Percentiles rank a stretch among this genome's conserved stretches.
phyloP scores from a whole-genome alignment of 805 yeast genomes.

The Pichia manshurica region DNA sequence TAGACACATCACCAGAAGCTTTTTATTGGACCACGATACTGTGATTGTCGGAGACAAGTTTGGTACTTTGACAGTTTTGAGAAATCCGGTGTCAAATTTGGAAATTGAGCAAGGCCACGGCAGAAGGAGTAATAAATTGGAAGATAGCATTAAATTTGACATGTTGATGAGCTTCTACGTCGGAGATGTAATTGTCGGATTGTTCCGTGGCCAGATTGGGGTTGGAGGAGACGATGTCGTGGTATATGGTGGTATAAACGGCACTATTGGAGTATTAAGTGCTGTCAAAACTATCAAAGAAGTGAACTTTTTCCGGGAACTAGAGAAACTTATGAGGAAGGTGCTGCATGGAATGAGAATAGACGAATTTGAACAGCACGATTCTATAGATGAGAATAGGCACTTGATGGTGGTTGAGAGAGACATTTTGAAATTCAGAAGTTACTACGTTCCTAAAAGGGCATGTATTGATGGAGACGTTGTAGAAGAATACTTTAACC shows the following conservation, averaged over 20 bases:
- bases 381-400: constrained; percentile 34
- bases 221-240: constrained; percentile 63
- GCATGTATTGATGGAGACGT: constrained; percentile 85
- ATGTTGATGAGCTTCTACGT: constrained; percentile 52
- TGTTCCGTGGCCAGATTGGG: constrained; percentile 48
- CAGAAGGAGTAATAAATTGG: constrained; percentile 13
- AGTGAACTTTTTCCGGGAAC: constrained; percentile 46
- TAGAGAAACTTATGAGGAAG: constrained; percentile 45
- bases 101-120: background rate
- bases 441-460: constrained; percentile 77
- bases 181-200: constrained; percentile 64
- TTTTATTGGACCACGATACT: constrained; percentile 67
- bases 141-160: constrained; percentile 33
- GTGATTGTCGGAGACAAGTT: constrained; percentile 81
- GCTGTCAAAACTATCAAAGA: constrained; percentile 66
- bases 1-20: constrained; percentile 58
- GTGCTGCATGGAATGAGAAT: constrained; percentile 31
- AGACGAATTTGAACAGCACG: constrained; percentile 21
- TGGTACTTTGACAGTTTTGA: constrained; percentile 68
- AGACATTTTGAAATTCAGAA: constrained; percentile 60
- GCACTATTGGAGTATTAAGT: constrained; percentile 67
- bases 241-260: constrained; percentile 72
- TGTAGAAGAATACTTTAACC: constrained; percentile 49
- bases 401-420: constrained; percentile 45
- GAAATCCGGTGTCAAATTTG: constrained; percentile 41